phyloP scores from a whole-genome alignment of 1,284 basidiomycete genomes.

The Pascua sp. region DNA sequence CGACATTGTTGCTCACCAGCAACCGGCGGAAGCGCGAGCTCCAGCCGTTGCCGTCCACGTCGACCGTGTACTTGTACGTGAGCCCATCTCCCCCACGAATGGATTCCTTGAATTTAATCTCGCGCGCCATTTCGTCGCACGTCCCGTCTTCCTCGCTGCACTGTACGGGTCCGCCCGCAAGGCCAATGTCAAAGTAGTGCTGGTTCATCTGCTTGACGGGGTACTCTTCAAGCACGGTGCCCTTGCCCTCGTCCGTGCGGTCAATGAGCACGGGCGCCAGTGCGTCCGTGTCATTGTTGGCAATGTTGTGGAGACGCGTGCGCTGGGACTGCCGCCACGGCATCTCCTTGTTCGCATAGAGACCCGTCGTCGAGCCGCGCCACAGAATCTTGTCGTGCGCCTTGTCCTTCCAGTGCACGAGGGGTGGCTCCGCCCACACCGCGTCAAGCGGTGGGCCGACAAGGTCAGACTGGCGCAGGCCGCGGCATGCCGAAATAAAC shows the following conservation, averaged over 20 bases:
- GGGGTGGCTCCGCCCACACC: constrained; percentile 15
- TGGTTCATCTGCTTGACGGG: constrained; percentile 27
- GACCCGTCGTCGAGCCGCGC: constrained; percentile 51
- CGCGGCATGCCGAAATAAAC: constrained; percentile 19
- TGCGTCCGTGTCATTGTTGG: constrained; percentile 25
- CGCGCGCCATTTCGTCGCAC: constrained; percentile 41
- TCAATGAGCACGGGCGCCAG: constrained; percentile 20
- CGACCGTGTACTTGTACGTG: constrained; percentile 48
- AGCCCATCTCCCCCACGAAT: constrained; percentile 16
- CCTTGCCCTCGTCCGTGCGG: constrained; percentile 6
- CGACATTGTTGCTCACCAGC: constrained; percentile 37
- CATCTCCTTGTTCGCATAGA: constrained; percentile 39
- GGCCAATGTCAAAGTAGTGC: constrained; percentile 37
- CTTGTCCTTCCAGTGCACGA: constrained; percentile 45
- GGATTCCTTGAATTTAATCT: constrained; percentile 39
- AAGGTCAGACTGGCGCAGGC: constrained; percentile 31
- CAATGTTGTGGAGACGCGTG: constrained; percentile 45
- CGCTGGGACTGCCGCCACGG: constrained; percentile 48
- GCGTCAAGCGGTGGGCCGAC: constrained; percentile 38
- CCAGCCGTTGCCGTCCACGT: constrained; percentile 53
- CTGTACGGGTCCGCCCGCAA: constrained; percentile 37
- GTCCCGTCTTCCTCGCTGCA: constrained; percentile 45
- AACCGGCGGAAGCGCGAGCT: constrained; percentile 46
- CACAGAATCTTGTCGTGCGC: constrained; percentile 39
- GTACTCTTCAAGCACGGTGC: constrained; percentile 15